Base-by-base conservation (phyloP, 192 early-diverging fungal species). In the Coemansia guatemalensis region DNA sequence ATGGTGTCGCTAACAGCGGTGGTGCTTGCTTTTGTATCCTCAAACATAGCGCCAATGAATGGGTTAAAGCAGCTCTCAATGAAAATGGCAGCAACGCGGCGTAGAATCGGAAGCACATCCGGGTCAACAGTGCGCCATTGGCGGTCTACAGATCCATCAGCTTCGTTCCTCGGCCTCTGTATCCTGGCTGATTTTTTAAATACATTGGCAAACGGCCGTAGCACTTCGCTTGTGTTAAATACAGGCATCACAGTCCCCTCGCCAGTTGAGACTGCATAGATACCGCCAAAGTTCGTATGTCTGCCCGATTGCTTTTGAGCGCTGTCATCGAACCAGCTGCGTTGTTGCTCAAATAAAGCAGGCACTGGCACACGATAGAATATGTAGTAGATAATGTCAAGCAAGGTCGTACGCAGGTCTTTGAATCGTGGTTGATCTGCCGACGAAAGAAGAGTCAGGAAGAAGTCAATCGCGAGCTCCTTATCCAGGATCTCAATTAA, bases 391-490 rank as follows among this genome's bases (percentile, higher is more conserved):
- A 83, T 51, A 44, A 79, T 75, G 61, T 83, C 81, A 48, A 72
- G 56, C 22, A 83, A 62, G 0, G 66, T 68, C 24, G 74, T 53
- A 44, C 77, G 60, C 50, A 75, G 69, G 47, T 74, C 62, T 48
- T 57, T 68, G 48, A 81, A 82, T 60, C 90, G 89, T 5, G 66
- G 53, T 29, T 88, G 78, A 30, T 71, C 82, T 2, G 87, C 68
- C 0, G 84, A 87, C 0, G 90, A 90, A 0, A 90, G 84, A 17
- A 94, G 79, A 0, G 88, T 84, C 21, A 92, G 63, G n/a, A 94
- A 68, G 24, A 96, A 72, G 14, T 88, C 84, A 30, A 88, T 62
- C 20, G 89, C 82, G 14, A 88, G 80, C 30, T 86, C 82, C 56
- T 88, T 74, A 24, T 87, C 71, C 27, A 91, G 69, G 18, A 71